Evolutionary conservation across 306 rosid genomes (phyloP).

Genomic region (Dalbergia cultrata): DNA sequence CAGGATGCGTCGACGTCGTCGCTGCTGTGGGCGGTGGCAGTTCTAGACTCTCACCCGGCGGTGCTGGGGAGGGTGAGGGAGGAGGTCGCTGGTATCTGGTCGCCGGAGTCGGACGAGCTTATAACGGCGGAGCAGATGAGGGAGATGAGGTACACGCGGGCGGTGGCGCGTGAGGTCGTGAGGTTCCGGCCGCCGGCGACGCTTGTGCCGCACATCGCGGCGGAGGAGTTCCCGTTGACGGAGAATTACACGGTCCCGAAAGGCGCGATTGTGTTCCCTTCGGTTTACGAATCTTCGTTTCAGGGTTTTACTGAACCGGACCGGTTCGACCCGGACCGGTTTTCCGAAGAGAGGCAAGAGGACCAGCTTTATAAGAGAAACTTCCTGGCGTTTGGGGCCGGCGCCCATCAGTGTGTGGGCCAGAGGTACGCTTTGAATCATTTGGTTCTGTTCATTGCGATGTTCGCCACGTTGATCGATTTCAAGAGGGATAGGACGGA

Average conservation of each 20-base stretch:
- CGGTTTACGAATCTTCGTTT: conserved; percentile 76
- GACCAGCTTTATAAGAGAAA: conserved; percentile 74
- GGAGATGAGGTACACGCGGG: conserved; percentile 78
- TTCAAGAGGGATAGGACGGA: conserved; percentile 79
- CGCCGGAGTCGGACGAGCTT: conserved; percentile 62
- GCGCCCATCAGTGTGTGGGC: conserved; percentile 94
- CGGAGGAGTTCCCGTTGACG: conserved; percentile 65
- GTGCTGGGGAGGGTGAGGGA: conserved; percentile 66
- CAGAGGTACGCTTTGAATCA: conserved; percentile 91
- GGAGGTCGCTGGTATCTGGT: conserved; percentile 70
- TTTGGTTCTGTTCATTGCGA: conserved; percentile 82
- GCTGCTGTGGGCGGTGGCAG: conserved; percentile 84
- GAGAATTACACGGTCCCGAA: conserved; percentile 70
- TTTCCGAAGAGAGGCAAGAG: conserved; percentile 75
- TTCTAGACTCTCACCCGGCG: conserved; percentile 75
- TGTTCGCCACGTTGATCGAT: conserved; percentile 77
- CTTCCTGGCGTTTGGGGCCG: conserved; percentile 87
- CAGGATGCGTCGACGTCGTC: conserved; percentile 96
- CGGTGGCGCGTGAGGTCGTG: conserved; percentile 94
- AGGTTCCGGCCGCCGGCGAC: conserved; percentile 86
- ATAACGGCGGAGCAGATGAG: conserved; percentile 68
- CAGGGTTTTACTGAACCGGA: conserved; percentile 87
- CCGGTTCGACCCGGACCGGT: conserved; percentile 88
- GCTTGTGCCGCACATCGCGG: conserved; percentile 82
- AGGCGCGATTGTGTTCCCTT: conserved; percentile 87